phyloP scores from a whole-genome alignment of 1,284 basidiomycete species.

The Tilletia setariae region DNA sequence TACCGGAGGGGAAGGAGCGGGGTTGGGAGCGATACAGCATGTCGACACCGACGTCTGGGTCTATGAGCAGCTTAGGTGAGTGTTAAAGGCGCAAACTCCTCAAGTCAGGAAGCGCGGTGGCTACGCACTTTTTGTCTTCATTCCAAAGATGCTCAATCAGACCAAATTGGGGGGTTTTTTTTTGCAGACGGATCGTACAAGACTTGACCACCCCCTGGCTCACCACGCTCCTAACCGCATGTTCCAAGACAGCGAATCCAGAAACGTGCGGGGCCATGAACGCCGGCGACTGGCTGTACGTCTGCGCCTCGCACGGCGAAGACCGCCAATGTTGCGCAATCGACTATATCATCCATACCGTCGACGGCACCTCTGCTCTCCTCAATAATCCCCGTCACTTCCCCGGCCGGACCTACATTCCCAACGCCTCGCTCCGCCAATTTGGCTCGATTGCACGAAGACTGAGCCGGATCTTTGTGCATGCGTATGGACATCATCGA shows the following conservation, averaged over 20 bases:
- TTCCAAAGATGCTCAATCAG: slow-evolving; percentile 7
- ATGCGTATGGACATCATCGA: slow-evolving; percentile 74
- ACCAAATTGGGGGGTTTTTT: too few species aligned
- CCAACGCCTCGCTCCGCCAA: slow-evolving; percentile 74
- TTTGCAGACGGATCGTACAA: slow-evolving; percentile 87
- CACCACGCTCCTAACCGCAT: slow-evolving; percentile 77
- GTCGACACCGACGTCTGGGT: slow-evolving; percentile 76
- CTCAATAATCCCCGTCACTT: slow-evolving; percentile 87
- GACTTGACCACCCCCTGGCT: slow-evolving; percentile 87
- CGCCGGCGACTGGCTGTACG: slow-evolving; percentile 90
- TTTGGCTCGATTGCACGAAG: slow-evolving; percentile 82
- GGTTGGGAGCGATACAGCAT: slow-evolving; percentile 22
- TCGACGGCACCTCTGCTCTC: slow-evolving; percentile 88
- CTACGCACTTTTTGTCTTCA: neutral
- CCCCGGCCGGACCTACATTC: slow-evolving; percentile 60
- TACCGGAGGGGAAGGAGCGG: slow-evolving; percentile 57
- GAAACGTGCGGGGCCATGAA: slow-evolving; percentile 89
- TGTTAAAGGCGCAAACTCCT: slow-evolving; percentile 17
- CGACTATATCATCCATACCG: slow-evolving; percentile 91
- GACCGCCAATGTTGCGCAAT: slow-evolving; percentile 75
- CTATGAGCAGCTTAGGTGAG: slow-evolving; percentile 85
- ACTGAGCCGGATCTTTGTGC: slow-evolving; percentile 88
- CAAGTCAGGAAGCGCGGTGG: too few species aligned
- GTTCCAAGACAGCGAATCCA: slow-evolving; percentile 52
- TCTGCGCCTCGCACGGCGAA: slow-evolving; percentile 79